Evolutionary conservation across 1,284 basidiomycete genomes (phyloP), one percentile per base, ranked within the genome.

Genomic region (Melampsora americana): DNA sequence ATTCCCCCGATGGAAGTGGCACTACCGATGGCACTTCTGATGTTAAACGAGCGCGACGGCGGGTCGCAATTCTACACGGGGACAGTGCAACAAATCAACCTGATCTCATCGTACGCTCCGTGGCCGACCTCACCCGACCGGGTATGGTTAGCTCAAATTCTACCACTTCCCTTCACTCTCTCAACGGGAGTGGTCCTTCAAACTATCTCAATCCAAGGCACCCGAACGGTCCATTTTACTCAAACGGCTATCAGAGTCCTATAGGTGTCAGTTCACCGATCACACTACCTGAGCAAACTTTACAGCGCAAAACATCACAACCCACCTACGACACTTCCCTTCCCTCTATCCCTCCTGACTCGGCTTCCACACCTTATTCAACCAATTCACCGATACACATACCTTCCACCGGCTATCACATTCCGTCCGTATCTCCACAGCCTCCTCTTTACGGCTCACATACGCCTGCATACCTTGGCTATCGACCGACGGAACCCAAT

Each of bases 381-480:
- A 78, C 16, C 82, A 80, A 73, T 77, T 73, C 42, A 62, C 35
- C 72, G 77, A 32, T 61, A 62, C 78, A 20, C 78, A 78, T 62
- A 79, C 71, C 48, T 53, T 81, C 53, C 84, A 87, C 72, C 84
- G 90, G 0, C 87, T 91, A 1, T 90, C 90, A 23, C 90, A 92
- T 0, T 89, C 89, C 81, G 91, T 90, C 14, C 92, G 92, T 12
- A 80, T 82, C 44, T 88, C 91, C 79, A 90, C 90, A 3, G 83
- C 86, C 0, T 84, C 91, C 3, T 87, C 91, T 0, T 87, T 90
- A 78, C 87, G 91, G 68, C 28, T 46, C 46, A 65, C 70, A 65
- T 30, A 60, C 28, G 28, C 62, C 70, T 60, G n/a, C 30, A 35
- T 44, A 32, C 16, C 53, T 16, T 60, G 12, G 50, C 44, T 42